Base-by-base conservation (phyloP, 2,329 filamentous ascomycete species). In the Sporothrix protearum region DNA sequence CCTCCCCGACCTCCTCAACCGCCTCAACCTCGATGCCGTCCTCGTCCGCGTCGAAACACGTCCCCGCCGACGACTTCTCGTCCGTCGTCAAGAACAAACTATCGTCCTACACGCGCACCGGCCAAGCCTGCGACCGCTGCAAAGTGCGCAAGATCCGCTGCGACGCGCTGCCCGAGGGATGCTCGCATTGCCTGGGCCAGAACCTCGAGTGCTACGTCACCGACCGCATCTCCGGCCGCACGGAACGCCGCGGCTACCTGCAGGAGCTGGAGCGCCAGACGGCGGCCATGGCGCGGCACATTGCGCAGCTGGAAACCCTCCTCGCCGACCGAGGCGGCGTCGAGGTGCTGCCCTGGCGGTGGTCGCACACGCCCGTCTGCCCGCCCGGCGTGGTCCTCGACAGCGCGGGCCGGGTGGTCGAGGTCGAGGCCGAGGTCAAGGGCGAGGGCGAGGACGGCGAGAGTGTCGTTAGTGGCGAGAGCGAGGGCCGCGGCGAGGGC, bases 101-200 rank as follows among this genome's bases (percentile, higher is more conserved):
- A 59, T 83, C 85, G 74, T 84, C 85, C 3, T 87, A 87, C 74
- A 86, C 85, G 25, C 83, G 86, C 71, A 96, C 93, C 0, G 93
- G 93, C 10, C 93, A 96, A 82, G 93, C 93, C 42, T 96, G 93
- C 84, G 93, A 96, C 81, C 86, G 93, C 71, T 96, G 93, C 85
- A 96, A 95, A 86, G 91, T 92, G 80, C 89, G 93, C 76, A 97
- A 97, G 82, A 96, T 96, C 77, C 89, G 92, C 78, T 96, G 93
- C 84, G 93, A 96, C 82, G 91, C 89, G 70, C 85, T 91, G 53
- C 88, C 91, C 42, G 90, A 92, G 75, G 93, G 92, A 74, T 97
- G 93, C 82, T 92, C 92, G 73, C 91, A 92, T 76, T 97, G 93
- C 82, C 83, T 88, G 76, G 89, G 91, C 80, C 91, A 92, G 78